Base-by-base conservation (phyloP, 2,329 filamentous ascomycete species). In the Sporothrix mexicana region DNA sequence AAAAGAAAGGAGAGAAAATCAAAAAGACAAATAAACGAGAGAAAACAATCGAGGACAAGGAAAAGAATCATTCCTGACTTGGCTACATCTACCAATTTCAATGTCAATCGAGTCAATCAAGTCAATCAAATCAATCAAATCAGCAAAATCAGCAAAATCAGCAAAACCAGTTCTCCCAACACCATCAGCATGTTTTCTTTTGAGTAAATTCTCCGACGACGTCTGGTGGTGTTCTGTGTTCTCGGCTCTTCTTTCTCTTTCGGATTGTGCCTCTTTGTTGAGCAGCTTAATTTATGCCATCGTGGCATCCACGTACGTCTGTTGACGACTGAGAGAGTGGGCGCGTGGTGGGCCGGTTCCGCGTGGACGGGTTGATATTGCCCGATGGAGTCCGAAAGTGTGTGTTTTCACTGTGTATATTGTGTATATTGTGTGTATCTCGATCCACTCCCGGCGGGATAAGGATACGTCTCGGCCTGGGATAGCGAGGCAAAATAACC, bases 161-260 rank as follows among this genome's bases (percentile, higher is more conserved):
- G 30, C 8, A 5, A 61, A 10, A 41, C 10, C 57, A n/a, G 30
- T 41, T 30, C 30, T 20, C n/a, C n/a, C 12, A 51, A 13, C 49
- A 17, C 49, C 45, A 25, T 59, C 30, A 36, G n/a, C 20, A 7
- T 25, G 49, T n/a, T 45, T 45, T 23, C n/a, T 45, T 64, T 5
- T 30, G 20, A 3, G 25, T 51, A 12, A 20, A 9, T 51, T 67
- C 45, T 67, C 62, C 55, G 23, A 57, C 2, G 9, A 5, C 20
- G 7, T 7, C 10, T 5, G n/a, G 10, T 13, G 23, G 23, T 57
- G 55, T n/a, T n/a, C n/a, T n/a, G 23, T 57, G 55, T 30, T 57
- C 55, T 57, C 55, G 55, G 53, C 55, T 67, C 45, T 36, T 64
- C n/a, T 45, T 64, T 64, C 25, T 30, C 30, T 55, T 55, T 55